phyloP scores from a whole-genome alignment of 768 basidiomycete genomes.

The Arthromyces matolae region DNA sequence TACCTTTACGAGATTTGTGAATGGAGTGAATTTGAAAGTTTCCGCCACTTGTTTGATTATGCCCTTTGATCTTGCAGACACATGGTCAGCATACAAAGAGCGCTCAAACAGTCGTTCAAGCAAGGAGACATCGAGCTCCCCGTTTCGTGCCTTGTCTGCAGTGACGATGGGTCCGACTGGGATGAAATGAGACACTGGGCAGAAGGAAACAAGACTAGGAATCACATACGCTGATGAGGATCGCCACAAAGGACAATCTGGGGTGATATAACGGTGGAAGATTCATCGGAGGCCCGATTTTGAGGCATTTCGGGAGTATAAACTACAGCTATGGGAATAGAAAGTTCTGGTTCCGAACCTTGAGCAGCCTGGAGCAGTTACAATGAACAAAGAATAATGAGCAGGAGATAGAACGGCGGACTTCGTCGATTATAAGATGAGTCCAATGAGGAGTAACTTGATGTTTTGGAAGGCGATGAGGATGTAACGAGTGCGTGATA shows the following conservation, averaged over 20 bases:
- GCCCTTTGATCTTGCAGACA: conserved; percentile 14
- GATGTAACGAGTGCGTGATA: conserved; percentile 34
- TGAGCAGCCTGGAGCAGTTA: conserved; percentile 55
- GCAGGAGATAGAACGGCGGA: conserved; percentile 8
- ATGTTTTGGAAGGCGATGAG: conserved; percentile 25
- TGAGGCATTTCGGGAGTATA: no score
- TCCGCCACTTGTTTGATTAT: neutral
- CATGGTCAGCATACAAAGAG: conserved; percentile 32
- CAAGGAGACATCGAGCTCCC: conserved; percentile 46
- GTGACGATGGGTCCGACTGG: conserved; percentile 47
- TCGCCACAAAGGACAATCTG: conserved; percentile 52
- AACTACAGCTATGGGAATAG: conserved; percentile 48
- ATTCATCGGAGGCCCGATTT: no score
- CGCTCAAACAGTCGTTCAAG: conserved; percentile 46
- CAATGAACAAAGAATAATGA: neutral
- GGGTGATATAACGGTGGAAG: conserved; percentile 27
- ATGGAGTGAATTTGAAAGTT: conserved; percentile 25
- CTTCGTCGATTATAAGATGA: conserved; percentile 51
- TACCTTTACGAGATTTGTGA: conserved; percentile 44
- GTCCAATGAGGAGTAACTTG: conserved; percentile 46
- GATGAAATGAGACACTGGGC: neutral
- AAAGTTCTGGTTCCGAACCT: conserved; percentile 49
- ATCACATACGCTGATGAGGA: conserved; percentile 41
- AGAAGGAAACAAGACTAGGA: conserved; percentile 1
- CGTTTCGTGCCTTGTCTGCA: conserved; percentile 39